Evolutionary conservation across 1,284 basidiomycete genomes (phyloP).

Genomic region (Tilletia walkeri): DNA sequence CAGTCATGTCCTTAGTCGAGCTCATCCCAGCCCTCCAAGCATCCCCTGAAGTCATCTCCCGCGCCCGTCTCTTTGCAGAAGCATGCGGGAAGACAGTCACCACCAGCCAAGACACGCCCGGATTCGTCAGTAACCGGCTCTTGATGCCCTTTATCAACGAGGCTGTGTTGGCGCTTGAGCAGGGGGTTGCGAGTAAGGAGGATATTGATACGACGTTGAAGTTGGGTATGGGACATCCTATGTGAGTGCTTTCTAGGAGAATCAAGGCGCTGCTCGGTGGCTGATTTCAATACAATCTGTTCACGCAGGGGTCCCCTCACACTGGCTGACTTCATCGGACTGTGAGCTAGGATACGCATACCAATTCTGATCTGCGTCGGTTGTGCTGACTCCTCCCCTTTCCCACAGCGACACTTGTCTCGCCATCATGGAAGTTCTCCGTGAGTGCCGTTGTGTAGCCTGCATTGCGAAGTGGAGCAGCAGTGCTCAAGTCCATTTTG

Average conservation of each 20-base stretch:
- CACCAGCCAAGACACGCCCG: slow-evolving; percentile 74
- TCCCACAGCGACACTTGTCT: slow-evolving; percentile 16
- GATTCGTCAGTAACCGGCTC: slow-evolving; percentile 62
- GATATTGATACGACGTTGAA: slow-evolving; percentile 93
- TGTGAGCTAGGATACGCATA: slow-evolving; percentile 67
- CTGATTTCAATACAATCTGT: too few species aligned
- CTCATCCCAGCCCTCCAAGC: slow-evolving; percentile 91
- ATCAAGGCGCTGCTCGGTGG: too few species aligned
- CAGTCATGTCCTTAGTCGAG: slow-evolving; percentile 79
- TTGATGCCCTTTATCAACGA: slow-evolving; percentile 89
- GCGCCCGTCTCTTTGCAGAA: slow-evolving; percentile 77
- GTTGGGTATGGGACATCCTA: slow-evolving; percentile 92
- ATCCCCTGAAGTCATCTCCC: slow-evolving; percentile 69
- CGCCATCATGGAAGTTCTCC: slow-evolving; percentile 46
- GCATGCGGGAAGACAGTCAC: slow-evolving; percentile 74
- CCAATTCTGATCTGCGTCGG: slow-evolving; percentile 75
- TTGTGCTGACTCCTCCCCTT: background rate
- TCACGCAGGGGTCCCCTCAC: slow-evolving; percentile 59
- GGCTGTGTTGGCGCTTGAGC: slow-evolving; percentile 88
- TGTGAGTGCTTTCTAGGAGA: slow-evolving; percentile 57
- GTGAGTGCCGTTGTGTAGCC: slow-evolving; percentile 16
- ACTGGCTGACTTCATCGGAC: slow-evolving; percentile 70
- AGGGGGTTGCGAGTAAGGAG: slow-evolving; percentile 84
- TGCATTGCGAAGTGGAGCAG: slow-evolving; percentile 20
- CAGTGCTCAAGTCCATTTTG: slow-evolving; percentile 19